These are phyloP conservation scores for Cladophialophora yegresii DNA, from an alignment of 2,329 filamentous ascomycete species.

Conservation along the genomic window DNA sequence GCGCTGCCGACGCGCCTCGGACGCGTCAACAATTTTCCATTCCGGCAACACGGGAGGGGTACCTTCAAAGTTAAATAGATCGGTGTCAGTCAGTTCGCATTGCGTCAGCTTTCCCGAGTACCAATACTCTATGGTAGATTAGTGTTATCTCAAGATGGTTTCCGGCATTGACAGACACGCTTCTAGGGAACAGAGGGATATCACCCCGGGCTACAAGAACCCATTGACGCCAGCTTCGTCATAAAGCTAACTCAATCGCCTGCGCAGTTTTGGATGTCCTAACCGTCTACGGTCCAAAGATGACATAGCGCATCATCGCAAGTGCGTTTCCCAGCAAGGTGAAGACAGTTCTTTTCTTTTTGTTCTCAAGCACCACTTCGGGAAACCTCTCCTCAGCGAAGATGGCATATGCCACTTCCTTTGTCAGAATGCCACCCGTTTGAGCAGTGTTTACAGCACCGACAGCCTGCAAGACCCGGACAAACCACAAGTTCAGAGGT, in stretches of 20 bases:
- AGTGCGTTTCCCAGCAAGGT: conserved; percentile 34
- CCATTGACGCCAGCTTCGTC: background rate
- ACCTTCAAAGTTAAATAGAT: background rate
- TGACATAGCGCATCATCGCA: conserved; percentile 30
- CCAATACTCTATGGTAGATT: background rate
- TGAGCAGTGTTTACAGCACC: conserved; percentile 37
- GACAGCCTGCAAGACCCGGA: conserved; percentile 39
- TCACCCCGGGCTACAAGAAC: conserved; percentile 4
- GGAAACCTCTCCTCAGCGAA: conserved; percentile 42
- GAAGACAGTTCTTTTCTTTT: conserved; percentile 33
- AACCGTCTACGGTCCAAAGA: conserved; percentile 19
- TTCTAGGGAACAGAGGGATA: conserved; percentile 8
- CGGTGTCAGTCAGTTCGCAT: background rate
- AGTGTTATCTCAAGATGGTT: conserved; percentile 1
- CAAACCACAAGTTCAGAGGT: conserved; percentile 38
- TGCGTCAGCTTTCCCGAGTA: background rate
- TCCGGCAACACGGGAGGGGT: background rate
- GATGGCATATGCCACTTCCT: conserved; percentile 36
- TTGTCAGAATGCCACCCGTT: conserved; percentile 35
- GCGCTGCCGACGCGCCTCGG: background rate
- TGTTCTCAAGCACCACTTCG: conserved; percentile 39
- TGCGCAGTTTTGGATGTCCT: background rate
- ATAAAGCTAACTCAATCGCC: conserved; percentile 12
- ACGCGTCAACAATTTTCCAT: conserved; percentile 12
- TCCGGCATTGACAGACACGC: background rate